Conservation (phyloP, 148 eudicot species). For the Vaccinium vitisidaea region DNA sequence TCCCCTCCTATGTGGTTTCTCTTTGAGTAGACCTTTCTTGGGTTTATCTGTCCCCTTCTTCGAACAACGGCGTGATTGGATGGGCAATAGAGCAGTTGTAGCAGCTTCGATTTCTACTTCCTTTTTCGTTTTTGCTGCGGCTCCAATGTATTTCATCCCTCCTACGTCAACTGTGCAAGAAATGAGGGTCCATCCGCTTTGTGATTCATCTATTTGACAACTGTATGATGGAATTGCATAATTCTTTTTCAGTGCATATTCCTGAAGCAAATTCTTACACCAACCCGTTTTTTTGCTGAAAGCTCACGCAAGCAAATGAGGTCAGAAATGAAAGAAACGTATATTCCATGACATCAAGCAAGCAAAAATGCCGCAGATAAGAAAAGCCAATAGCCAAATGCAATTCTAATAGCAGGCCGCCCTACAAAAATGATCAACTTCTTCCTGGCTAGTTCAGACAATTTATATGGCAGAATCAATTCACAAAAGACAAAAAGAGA, state of each 20-base stretch:
- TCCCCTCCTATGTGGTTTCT: too few relatives aligned
- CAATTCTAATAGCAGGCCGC: not conserved
- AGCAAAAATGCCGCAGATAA: too few relatives aligned
- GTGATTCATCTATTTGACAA: slow-evolving; percentile 39
- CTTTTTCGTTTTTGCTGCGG: slow-evolving; percentile 68
- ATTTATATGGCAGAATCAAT: not conserved
- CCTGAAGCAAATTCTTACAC: slow-evolving; percentile 89
- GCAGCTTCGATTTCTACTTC: slow-evolving; percentile 98
- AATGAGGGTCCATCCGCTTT: slow-evolving; percentile 31
- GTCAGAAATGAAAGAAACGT: too few relatives aligned
- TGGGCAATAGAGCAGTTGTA: slow-evolving; percentile 79
- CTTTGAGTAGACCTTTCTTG: too few relatives aligned
- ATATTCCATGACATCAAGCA: too few relatives aligned
- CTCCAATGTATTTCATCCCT: slow-evolving; percentile 79
- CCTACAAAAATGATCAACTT: not conserved
- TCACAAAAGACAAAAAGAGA: not conserved
- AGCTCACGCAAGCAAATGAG: not conserved
- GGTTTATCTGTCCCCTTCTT: too few relatives aligned
- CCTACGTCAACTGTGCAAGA: slow-evolving; percentile 79
- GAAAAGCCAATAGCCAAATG: not conserved
- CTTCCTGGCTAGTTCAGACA: not conserved
- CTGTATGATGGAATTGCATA: slow-evolving; percentile 72
- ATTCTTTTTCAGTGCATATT: slow-evolving; percentile 95
- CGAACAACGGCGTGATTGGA: too few relatives aligned
- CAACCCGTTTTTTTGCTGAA: slow-evolving; percentile 97